Evolutionary conservation across 164 flowering plant species (phyloP), one percentile per base, ranked within the genome.

Genomic region (Paratinospora sagittata): DNA sequence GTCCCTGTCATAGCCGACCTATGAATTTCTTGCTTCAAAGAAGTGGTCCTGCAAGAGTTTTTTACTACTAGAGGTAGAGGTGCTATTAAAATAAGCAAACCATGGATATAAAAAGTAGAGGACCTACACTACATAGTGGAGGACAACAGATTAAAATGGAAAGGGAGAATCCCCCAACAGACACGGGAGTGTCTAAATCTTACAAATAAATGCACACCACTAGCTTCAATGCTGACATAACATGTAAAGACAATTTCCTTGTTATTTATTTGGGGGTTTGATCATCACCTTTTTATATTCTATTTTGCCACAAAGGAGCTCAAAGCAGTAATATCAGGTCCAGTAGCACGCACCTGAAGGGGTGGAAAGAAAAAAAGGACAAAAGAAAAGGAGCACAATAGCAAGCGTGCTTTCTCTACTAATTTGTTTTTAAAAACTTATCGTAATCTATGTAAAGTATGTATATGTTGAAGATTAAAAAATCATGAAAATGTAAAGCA

Each of bases 91-190:
- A 49, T 8, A 49, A 0, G 3, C 12, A 12, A 39, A 39, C 43
- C 43, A n/a, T n/a, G n/a, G 5, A 39, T 39, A 49, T 49, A 49
- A 49, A 49, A 19, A 14, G 17, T 8, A 49, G 11, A 49, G 6
- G 57, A 19, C 57, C 57, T 49, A 49, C 52, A 39, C 70, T 30
- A 69, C 72, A 69, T n/a, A 73, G 76, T 61, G 70, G 70, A 73
- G n/a, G 68, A 69, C 55, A 74, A 26, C 39, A 24, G 68, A 36
- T 21, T 26, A 52, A 65, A 34, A 10, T 8, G 45, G 62, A 34
- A 33, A 10, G 63, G 37, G 13, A 49, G 37, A 24, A 62, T 68
- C 26, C 63, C n/a, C 45, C 47, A 68, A 74, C 68, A 62, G 21
- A 65, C 66, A 68, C 23, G 60, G 71, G 57, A 39, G 52, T 26